These are phyloP conservation scores for Fragilaria crotonensis DNA, from an alignment of 108 stramenopile genomes.

Conservation along the genomic window DNA sequence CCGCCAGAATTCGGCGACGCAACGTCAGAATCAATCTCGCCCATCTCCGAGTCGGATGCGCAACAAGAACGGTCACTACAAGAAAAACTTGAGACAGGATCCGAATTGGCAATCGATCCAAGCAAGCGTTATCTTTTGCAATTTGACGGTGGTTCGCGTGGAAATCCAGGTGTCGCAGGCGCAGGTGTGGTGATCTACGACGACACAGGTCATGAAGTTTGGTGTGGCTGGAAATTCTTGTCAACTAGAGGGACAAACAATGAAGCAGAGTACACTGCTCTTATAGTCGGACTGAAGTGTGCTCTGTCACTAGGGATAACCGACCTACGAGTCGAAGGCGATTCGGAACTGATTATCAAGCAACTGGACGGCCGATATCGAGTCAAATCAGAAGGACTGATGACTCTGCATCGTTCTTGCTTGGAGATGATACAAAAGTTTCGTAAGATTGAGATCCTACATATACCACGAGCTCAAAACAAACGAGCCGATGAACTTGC, in stretches of 20 bases:
- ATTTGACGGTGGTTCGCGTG: slow-evolving; percentile 76
- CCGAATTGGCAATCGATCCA: slow-evolving; percentile 22
- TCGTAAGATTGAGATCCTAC: slow-evolving; percentile 42
- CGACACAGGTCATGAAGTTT: slow-evolving; percentile 28
- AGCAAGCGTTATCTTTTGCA: slow-evolving; percentile 40
- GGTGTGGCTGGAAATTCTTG: slow-evolving; percentile 59
- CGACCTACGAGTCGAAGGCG: slow-evolving; percentile 57
- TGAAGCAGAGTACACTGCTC: slow-evolving; percentile 65
- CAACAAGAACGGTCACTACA: not conserved
- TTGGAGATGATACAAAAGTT: slow-evolving; percentile 30
- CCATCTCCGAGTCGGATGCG: not conserved
- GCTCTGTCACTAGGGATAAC: slow-evolving; percentile 55
- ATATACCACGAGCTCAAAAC: slow-evolving; percentile 63
- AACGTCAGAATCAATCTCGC: not conserved
- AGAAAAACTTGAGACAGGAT: not conserved
- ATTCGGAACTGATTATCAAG: slow-evolving; percentile 60
- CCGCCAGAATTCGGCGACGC: not conserved
- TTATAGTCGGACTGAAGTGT: slow-evolving; percentile 53
- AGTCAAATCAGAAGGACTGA: slow-evolving; percentile 40
- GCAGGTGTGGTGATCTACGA: slow-evolving; percentile 35
- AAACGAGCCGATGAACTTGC: slow-evolving; percentile 76
- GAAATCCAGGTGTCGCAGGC: slow-evolving; percentile 7
- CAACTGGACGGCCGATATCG: slow-evolving; percentile 55
- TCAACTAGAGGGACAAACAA: slow-evolving; percentile 61
- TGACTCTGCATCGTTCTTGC: slow-evolving; percentile 26